Percentiles rank a stretch among this genome's conserved stretches.
Evolutionary conservation across 768 basidiomycete species (phyloP).

Genomic region (Leccinum barrowsii): DNA sequence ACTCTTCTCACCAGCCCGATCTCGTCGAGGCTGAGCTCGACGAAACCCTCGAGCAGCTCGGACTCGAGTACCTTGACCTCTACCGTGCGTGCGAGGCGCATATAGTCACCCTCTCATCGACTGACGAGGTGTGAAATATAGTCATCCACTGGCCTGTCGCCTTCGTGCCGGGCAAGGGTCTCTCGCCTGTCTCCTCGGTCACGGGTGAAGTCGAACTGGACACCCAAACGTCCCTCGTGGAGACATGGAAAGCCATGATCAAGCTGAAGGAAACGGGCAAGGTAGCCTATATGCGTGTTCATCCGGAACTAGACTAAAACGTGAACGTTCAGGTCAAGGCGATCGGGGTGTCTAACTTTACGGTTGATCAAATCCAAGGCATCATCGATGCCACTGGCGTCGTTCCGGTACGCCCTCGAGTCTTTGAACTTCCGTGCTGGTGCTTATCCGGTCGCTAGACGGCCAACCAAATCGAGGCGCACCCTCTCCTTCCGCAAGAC

Average conservation of each 20-base stretch:
- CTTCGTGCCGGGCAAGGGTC: constrained; percentile 55
- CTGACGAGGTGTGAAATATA: constrained; percentile 23
- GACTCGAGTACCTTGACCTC: constrained; percentile 74
- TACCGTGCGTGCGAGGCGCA: constrained; percentile 50
- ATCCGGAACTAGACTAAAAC: neutral
- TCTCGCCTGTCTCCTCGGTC: constrained; percentile 47
- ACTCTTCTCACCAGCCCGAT: constrained; percentile 62
- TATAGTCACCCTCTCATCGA: neutral
- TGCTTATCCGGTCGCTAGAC: constrained; percentile 32
- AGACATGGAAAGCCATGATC: constrained; percentile 83
- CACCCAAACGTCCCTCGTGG: constrained; percentile 54
- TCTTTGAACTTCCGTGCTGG: neutral
- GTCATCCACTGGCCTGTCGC: constrained; percentile 81
- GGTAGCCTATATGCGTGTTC: constrained; percentile 33
- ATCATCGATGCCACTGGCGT: constrained; percentile 69
- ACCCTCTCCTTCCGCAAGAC: constrained; percentile 75
- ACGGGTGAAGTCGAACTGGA: constrained; percentile 54
- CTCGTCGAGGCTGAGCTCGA: constrained; percentile 73
- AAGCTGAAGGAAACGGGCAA: constrained; percentile 65
- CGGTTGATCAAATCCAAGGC: constrained; percentile 57
- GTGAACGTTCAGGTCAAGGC: constrained; percentile 47
- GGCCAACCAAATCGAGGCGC: constrained; percentile 80
- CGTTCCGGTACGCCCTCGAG: constrained; percentile 50
- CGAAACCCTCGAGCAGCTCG: constrained; percentile 69
- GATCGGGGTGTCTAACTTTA: constrained; percentile 85